Conservation (phyloP, 176 grass and related monocot species). For the Eragrostis nindensis region DNA sequence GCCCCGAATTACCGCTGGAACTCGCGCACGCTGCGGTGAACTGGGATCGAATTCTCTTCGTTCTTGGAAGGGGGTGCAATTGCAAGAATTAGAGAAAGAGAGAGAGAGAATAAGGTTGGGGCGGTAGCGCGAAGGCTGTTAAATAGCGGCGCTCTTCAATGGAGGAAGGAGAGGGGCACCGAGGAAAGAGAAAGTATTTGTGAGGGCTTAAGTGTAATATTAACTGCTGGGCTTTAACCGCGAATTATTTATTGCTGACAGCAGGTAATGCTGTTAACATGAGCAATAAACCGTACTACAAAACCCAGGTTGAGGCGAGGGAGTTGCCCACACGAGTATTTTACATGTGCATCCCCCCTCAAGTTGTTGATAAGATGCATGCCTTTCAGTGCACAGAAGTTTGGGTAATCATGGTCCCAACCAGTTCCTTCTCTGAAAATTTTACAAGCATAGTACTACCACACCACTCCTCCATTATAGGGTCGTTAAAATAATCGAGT, state of each 20-base stretch:
- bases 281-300: conserved; percentile 13
- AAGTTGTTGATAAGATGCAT: conserved; percentile 18
- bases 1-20: conserved; percentile 32
- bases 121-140: conserved; percentile 52
- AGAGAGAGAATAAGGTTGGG: conserved; percentile 16
- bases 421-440: background rate
- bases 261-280: conserved; percentile 19
- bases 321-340: background rate
- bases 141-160: conserved; percentile 46
- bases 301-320: background rate
- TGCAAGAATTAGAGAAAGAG: conserved; percentile 12
- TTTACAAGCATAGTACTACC: background rate
- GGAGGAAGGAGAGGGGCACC: background rate
- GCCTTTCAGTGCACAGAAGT: conserved; percentile 25
- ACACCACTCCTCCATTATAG: background rate
- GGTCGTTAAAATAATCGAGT: background rate
- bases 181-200: background rate
- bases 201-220: conserved; percentile 16
- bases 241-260: conserved; percentile 34
- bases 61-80: conserved; percentile 25
- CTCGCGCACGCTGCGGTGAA: background rate
- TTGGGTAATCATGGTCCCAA: conserved; percentile 31
- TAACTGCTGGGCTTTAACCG: conserved; percentile 31
- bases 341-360: conserved; percentile 1
- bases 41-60: conserved; percentile 37